Base-by-base conservation (phyloP, 2,329 filamentous ascomycete species). In the Nemania sp. region DNA sequence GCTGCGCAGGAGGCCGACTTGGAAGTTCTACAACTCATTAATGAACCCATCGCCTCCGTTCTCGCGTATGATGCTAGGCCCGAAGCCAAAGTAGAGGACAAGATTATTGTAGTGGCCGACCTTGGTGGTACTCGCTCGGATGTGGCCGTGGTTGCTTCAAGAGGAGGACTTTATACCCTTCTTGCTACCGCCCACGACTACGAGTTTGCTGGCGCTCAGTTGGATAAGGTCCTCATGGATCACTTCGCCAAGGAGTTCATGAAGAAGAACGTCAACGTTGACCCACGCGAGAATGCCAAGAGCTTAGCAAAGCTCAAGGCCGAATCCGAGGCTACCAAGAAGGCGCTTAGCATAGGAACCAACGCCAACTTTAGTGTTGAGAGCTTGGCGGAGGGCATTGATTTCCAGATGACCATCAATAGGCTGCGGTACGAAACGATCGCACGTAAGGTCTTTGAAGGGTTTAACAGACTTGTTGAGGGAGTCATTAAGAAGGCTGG, bases 171-270 rank as follows among this genome's bases (percentile, higher is more conserved):
- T 85, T 98, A 98, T 87, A 98, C 93, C 68, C 90, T 98, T 75
- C 87, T 99, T 66, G 94, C 96, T 22, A 97, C 95, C 13, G 89
- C 92, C 32, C 96, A 98, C 84, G 96, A 99, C 85, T 98, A 97
- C 82, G 94, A 98, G 78, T 92, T 95, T 74, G 90, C 93, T 64
- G 96, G 96, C 77, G 87, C 89, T 41, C 90, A 94, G 73, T 87
- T 99, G 65, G 96, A 99, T 84, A 88, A 96, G 80, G 92, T 95
- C 57, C 87, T 99, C 67, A 92, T 97, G 79, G 95, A 99, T 80
- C 91, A 98, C 86, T 98, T 98, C 75, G 92, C 95, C 75, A 99
- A 99, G 87, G 96, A 99, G 82, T 99, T 99, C 84, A 88, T 96
- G 78, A 98, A 99, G 89, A 97, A 97, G 87, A 89, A 98, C 88